Base-by-base conservation (phyloP, 441 rosid genomes). In the Melastoma candidum region DNA sequence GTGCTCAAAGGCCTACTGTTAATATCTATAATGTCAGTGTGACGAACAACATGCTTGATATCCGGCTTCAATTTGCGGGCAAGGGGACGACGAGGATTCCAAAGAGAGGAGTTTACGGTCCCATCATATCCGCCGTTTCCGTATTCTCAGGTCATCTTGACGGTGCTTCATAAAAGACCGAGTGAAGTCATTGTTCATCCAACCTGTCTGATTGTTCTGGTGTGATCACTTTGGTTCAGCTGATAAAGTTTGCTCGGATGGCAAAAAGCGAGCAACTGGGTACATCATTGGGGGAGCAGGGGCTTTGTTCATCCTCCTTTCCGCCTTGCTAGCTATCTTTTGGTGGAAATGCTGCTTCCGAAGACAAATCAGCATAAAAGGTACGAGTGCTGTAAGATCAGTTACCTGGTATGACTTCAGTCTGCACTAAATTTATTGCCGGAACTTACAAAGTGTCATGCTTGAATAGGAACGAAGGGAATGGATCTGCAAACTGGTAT, bases 401-500 rank as follows among this genome's bases (percentile, higher is more conserved):
- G 24, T 52, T 7, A 24, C 7, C 22, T 17, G 22, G 22, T 9
- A 14, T 12, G 24, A 25, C 27, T 12, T 22, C 11, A 13, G 29
- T 52, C 22, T 4, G 26, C 41, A 7, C 5, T 14, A 44, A 10
- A 52, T 0, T 4, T 11, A 3, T 17, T 17, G 7, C 7, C 8
- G 12, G 3, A 51, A 39, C 54, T 13, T n/a, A 29, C 44, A 12
- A 0, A 24, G 9, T 36, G 45, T 44, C 62, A 60, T 53, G 39
- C 41, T 61, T 41, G 58, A 46, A 44, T 63, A 68, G 82, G 60
- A 59, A 47, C 61, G 9, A 27, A 61, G 22, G 75, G 68, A 49
- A 69, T 68, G 27, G 72, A 80, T 67, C 66, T 71, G 47, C 75
- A 69, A 58, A 77, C 71, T 27, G 73, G 67, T 49, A 68, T 65